These are phyloP conservation scores for Anethum foeniculum DNA, from an alignment of 140 eudicot species.

Conservation along the genomic window DNA sequence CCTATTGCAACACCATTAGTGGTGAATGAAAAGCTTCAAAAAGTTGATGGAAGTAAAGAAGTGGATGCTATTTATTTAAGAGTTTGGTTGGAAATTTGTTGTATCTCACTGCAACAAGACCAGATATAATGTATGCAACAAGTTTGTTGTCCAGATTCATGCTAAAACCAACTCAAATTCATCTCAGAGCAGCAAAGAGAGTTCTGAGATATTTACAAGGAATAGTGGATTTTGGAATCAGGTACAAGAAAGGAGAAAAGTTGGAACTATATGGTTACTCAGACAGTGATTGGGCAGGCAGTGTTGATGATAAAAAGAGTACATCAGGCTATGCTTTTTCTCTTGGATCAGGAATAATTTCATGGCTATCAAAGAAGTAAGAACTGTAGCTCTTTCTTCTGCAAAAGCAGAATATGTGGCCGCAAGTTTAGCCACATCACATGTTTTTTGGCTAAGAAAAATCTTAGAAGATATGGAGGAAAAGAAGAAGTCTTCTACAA, in stretches of 20 bases:
- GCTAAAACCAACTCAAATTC: neutral
- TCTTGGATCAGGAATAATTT: constrained; percentile 8
- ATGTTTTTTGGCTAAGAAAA: neutral
- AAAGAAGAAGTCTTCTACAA: no score
- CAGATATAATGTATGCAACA: neutral
- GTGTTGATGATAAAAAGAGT: no score
- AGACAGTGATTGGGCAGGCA: no score
- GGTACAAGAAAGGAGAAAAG: neutral
- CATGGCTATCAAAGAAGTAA: neutral
- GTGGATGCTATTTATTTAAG: neutral
- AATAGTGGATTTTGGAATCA: neutral
- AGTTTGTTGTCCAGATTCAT: constrained; percentile 7
- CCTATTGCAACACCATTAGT: neutral
- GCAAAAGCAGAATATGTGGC: neutral
- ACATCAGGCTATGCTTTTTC: no score
- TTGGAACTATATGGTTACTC: neutral
- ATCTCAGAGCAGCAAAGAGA: neutral
- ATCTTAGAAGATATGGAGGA: neutral
- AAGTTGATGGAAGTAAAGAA: neutral
- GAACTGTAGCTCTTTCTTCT: neutral
- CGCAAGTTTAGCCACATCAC: neutral
- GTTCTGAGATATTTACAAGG: neutral
- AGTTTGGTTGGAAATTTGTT: constrained; percentile 4
- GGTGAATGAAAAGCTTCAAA: constrained; percentile 6
- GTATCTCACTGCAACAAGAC: constrained; percentile 2